Base-by-base conservation (phyloP, 2,329 filamentous ascomycete species). In the Colletotrichum trifolii region DNA sequence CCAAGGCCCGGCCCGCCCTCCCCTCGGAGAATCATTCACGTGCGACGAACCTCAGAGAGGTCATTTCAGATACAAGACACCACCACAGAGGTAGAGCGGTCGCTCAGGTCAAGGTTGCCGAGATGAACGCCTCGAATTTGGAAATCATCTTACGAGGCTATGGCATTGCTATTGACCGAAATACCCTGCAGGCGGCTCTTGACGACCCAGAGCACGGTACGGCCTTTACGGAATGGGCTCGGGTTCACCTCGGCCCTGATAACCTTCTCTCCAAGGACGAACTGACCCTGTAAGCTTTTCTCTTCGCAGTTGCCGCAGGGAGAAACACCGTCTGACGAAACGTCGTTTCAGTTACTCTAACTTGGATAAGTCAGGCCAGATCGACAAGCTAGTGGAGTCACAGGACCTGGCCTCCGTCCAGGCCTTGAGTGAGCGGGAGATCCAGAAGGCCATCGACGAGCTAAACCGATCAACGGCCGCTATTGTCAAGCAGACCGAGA, bases 401-500 rank as follows among this genome's bases (percentile, higher is more conserved):
- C 76, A 82, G 60, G 81, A 87, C 68, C 69, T 84, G n/a, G 77
- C 80, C 4, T 71, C 78, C 38, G 76, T 84, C 39, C 83, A 82
- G 58, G 82, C 85, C 6, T 75, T 91, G 49, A 77, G 80, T 12
- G 88, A 91, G 62, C 78, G 84, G 34, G 88, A 91, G 55, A 79
- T 92, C 60, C 81, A 81, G 57, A 75, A 79, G 45, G 90, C 90
- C 13, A 87, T 91, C 54, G 82, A 85, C 3, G 85, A 90, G 57
- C 79, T 93, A n/a, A 82, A 86, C 64, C 80, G 80, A 42, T 91
- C 90, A 2, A 92, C 90, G 1, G 82, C 82, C 15, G 84, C 83
- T 15, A 90, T 92, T 35, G 82, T 85, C 67, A 85, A 85, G 74
- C 90, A 92, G 71, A 88, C 84, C 35, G 85, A 88, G 71, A 80